A percentile compares a stretch with the other conserved stretches of the same genome.
phyloP scores from a whole-genome alignment of 805 yeast genomes.

The Metschnikowia chrysomelidarum region DNA sequence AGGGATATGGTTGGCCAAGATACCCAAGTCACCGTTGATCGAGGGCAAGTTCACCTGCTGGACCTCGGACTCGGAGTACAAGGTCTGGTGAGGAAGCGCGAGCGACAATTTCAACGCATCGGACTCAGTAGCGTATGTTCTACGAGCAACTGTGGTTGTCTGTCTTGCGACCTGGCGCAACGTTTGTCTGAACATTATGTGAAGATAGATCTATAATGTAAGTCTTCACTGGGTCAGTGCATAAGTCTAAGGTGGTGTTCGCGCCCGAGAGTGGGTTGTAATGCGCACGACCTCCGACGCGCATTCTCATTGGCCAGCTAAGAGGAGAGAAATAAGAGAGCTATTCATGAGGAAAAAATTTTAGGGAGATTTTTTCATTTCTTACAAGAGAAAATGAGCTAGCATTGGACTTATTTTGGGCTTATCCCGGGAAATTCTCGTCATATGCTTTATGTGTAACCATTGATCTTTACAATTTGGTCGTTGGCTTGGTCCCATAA shows the following conservation, averaged over 20 bases:
- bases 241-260: slow-evolving; percentile 4
- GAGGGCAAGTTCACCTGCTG: slow-evolving; percentile 92
- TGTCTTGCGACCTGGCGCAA: slow-evolving; percentile 60
- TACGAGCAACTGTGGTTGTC: slow-evolving; percentile 56
- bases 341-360: too few species aligned
- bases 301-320: too few species aligned
- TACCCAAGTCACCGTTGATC: slow-evolving; percentile 93
- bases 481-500: too few species aligned
- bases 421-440: too few species aligned
- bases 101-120: slow-evolving; percentile 83
- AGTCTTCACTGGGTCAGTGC: too few species aligned
- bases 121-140: slow-evolving; percentile 88
- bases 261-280: not conserved
- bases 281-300: slow-evolving; percentile 19
- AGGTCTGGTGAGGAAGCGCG: slow-evolving; percentile 84
- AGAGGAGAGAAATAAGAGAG: too few species aligned
- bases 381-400: too few species aligned
- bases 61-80: slow-evolving; percentile 55
- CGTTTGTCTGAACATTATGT: slow-evolving; percentile 60
- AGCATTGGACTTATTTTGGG: too few species aligned
- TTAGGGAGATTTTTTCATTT: too few species aligned
- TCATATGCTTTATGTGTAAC: too few species aligned
- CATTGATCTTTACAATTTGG: too few species aligned
- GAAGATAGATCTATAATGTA: too few species aligned
- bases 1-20: slow-evolving; percentile 97